Base-by-base conservation (phyloP, 176 grass and related monocot genomes). In the Luzula sylvatica region DNA sequence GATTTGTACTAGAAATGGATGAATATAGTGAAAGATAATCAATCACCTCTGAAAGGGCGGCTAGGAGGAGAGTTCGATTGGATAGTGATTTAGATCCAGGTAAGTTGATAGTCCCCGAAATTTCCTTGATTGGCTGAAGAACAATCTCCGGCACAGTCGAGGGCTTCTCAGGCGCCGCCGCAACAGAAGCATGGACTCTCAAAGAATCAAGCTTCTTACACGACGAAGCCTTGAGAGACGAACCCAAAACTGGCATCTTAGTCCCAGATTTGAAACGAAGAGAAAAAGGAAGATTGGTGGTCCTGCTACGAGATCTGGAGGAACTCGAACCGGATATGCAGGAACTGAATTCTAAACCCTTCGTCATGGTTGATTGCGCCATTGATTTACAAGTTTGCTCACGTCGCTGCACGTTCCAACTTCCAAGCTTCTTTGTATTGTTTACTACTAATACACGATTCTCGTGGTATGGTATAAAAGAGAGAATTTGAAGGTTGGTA, bases 61-160 rank as follows among this genome's bases (percentile, higher is more conserved):
- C 73, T 26, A 98, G 85, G 1, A 98, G 92, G 26, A 98, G 92
- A 76, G 86, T 98, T 70, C 92, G 75, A 77, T 98, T 98, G 45
- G 92, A 98, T 4, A 98, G 78, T 11, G 92, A 98, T 73, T 98
- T 98, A 56, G 92, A 98, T 2, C 92, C 92, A 0, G 92, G 92
- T 57, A 98, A 73, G 46, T 82, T 78, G 3, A 98, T 79, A 35
- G 75, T 69, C 17, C 92, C 85, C 15, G 92, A 98, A 73, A 98
- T 90, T 74, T 98, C 92, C 60, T 62, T 68, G 69, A 98, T 98
- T 7, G 85, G 92, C 72, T 98, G 85, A 23, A 98, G 75, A 58
- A 87, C 72, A 25, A 98, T 56, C 78, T 90, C 92, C 24, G 87
- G 75, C n/a, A 67, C 74, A 13, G 68, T 57, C 2, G 75, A 79